phyloP scores from a whole-genome alignment of 2,329 filamentous ascomycete species.

The Fusarium bulbicola region DNA sequence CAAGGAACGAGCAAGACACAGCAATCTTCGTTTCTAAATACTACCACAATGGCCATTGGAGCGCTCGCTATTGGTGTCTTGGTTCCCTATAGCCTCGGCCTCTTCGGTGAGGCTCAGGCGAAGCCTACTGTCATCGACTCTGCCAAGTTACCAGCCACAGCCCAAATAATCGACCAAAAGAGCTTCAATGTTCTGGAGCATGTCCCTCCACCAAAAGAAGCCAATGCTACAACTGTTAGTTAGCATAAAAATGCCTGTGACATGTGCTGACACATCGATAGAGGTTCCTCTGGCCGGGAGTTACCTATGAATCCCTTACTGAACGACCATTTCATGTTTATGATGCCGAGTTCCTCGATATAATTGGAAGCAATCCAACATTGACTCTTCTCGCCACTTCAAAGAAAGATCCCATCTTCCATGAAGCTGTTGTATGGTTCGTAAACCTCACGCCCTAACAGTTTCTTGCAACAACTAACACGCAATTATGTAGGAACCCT shows the following conservation, averaged over 20 bases:
- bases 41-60: not conserved
- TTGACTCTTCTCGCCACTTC: slow-evolving; percentile 59
- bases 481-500: slow-evolving; percentile 39
- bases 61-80: not conserved
- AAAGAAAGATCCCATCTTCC: slow-evolving; percentile 58
- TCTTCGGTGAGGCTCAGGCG: not conserved
- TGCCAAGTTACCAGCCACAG: slow-evolving; percentile 15
- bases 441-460: not conserved
- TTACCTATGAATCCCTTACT: slow-evolving; percentile 32
- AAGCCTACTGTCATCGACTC: not conserved
- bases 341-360: slow-evolving; percentile 58
- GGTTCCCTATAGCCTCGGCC: not conserved
- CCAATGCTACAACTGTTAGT: slow-evolving; percentile 32
- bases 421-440: slow-evolving; percentile 64
- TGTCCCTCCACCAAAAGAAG: slow-evolving; percentile 23
- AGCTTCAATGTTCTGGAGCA: slow-evolving; percentile 33
- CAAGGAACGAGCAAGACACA: not conserved
- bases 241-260: fast-evolving
- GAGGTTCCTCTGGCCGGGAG: slow-evolving; percentile 37
- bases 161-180: slow-evolving; percentile 38
- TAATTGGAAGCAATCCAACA: slow-evolving; percentile 59
- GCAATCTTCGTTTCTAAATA: not conserved
- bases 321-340: slow-evolving; percentile 49
- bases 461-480: not conserved
- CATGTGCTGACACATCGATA: not conserved